Percentiles rank a stretch among this genome's conserved stretches.
These are phyloP conservation scores for Malus hybrid DNA, from an alignment of 331 rosid species.

Conservation along the genomic window DNA sequence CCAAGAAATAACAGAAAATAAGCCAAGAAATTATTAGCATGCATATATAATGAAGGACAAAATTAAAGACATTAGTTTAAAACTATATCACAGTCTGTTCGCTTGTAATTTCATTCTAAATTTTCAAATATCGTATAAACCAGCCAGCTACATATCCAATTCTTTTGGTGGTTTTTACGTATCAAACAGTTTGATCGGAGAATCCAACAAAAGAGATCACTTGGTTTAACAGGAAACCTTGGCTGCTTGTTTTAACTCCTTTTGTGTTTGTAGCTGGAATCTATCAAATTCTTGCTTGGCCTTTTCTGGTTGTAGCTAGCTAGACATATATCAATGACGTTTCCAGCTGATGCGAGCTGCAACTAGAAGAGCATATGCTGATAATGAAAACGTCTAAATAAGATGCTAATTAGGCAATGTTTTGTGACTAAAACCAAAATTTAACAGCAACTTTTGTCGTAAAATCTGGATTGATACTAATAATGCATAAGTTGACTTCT, in stretches of 20 bases:
- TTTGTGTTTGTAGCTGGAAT: slow-evolving; percentile 11
- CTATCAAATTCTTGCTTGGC: neutral
- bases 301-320: neutral
- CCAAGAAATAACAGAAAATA: neutral
- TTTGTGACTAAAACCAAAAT: neutral
- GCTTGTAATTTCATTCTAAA: neutral
- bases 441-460: slow-evolving; percentile 18
- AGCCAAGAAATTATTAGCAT: neutral
- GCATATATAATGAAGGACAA: too few species aligned
- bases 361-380: neutral
- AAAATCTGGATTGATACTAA: slow-evolving; percentile 5
- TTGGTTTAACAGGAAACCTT: neutral
- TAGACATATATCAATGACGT: neutral
- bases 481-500: neutral
- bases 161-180: neutral
- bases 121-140: too few species aligned
- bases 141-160: too few species aligned
- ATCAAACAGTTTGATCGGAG: neutral
- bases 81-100: neutral
- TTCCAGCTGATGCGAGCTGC: slow-evolving; percentile 12
- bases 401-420: neutral
- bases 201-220: slow-evolving; percentile 1
- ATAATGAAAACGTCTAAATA: neutral
- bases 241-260: neutral
- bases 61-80: neutral